Evolutionary conservation across 192 early-diverging fungal species (phyloP), one percentile per base, ranked within the genome.

Genomic region (Coemansia sp.): DNA sequence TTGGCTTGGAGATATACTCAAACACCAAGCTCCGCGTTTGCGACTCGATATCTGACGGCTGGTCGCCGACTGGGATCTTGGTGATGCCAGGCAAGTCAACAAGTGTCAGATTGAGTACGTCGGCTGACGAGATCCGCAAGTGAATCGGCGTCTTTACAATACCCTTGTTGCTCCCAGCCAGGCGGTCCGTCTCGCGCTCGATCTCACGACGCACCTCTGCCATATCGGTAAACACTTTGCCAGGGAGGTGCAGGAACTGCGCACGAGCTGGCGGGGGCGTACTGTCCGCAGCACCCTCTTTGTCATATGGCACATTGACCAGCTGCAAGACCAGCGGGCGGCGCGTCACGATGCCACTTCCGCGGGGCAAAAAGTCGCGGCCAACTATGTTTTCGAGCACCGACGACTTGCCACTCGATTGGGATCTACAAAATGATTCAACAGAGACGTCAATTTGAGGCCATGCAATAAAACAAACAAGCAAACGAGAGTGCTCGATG

Each of bases 321-420:
- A 95, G 88, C 77, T 95, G 93, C 44, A 95, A 76, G 49, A 95
- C 90, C 63, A 95, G 77, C 12, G 93, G 93, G 10, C 93, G 87
- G 18, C 93, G 89, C 38, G 93, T 95, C 71, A 95, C 92, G 66
- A 95, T 91, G 27, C 93, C 93, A 74, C 86, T 92, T 29, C 93
- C 98, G 65, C 97, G 89, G 24, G 98, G 98, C 62, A 99, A 76
- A 78, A 99, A 98, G 86, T 99, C 98, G 34, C 93, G 87, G n/a
- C 97, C 96, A 18, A 98, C 97, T 72, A 99, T 91, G 77, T 95
- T 97, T 74, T 99, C 98, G 31, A 99, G 85, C 16, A 99, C 98
- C n/a, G 95, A 96, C 61, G 92, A 94, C 78, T 99, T 99, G 65
- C 98, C 98, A 65, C 90, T 91, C 22, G 91, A 92, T 75, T 95